These are phyloP conservation scores for Stromatinia cepivora DNA, from an alignment of 2,329 filamentous ascomycete species.

Conservation along the genomic window DNA sequence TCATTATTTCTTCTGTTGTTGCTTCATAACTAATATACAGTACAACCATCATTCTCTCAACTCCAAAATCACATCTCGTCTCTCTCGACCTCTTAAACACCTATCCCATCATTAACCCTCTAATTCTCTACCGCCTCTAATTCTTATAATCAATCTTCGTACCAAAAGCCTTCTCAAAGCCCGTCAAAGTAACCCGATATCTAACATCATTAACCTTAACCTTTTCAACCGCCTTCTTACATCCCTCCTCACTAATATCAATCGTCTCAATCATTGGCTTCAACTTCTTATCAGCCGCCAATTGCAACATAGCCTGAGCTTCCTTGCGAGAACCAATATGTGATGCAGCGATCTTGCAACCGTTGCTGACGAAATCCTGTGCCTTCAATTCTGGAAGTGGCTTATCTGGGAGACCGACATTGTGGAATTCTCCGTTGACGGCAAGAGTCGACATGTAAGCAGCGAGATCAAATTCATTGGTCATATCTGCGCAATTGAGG, in stretches of 20 bases:
- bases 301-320: conserved; percentile 60
- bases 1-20: not conserved
- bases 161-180: conserved; percentile 65
- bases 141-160: conserved; percentile 24
- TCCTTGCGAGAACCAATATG: conserved; percentile 48
- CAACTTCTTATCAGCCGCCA: conserved; percentile 59
- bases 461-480: conserved; percentile 45
- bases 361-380: conserved; percentile 58
- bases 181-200: conserved; percentile 70
- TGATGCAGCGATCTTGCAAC: conserved; percentile 49
- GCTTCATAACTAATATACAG: conserved; percentile 2
- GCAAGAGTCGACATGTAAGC: conserved; percentile 62
- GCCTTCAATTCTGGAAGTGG: conserved; percentile 54
- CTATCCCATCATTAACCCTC: not conserved
- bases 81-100: not conserved
- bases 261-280: conserved; percentile 54
- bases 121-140: not conserved
- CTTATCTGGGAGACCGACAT: conserved; percentile 66
- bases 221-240: conserved; percentile 67
- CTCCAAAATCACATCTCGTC: no score
- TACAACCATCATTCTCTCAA: not conserved
- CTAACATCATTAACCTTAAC: conserved; percentile 70
- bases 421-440: conserved; percentile 61
- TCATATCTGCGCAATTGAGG: conserved; percentile 60
- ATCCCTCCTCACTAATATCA: conserved; percentile 45